Evolutionary conservation across 2,329 filamentous ascomycete genomes (phyloP).

Genomic region (Epichloe glyceriae): DNA sequence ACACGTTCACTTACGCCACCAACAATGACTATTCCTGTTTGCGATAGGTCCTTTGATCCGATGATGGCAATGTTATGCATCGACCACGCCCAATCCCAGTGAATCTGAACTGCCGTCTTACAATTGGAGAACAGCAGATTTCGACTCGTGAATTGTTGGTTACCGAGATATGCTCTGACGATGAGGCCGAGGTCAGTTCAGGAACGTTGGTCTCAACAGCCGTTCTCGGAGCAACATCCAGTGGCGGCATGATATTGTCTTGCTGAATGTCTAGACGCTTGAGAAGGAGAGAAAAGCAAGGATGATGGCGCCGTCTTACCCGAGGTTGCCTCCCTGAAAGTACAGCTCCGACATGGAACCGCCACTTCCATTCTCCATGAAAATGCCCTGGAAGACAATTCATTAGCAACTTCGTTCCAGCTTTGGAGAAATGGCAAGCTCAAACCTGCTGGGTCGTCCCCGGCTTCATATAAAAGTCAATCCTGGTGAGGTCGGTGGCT

Average conservation of each 20-base stretch:
- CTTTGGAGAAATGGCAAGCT: constrained; percentile 5
- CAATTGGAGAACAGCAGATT: constrained; percentile 54
- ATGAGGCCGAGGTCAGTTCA: not conserved
- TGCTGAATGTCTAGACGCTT: no score
- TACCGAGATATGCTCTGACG: constrained; percentile 26
- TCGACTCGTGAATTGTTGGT: constrained; percentile 56
- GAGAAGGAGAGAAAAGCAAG: no score
- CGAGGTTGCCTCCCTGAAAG: constrained; percentile 44
- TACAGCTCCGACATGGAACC: constrained; percentile 40
- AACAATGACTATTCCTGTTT: constrained; percentile 1
- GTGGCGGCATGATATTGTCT: no score
- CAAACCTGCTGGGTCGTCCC: constrained; percentile 13
- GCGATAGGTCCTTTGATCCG: not conserved
- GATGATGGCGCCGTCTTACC: constrained; percentile 13
- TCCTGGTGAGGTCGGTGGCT: constrained; percentile 25
- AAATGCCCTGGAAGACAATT: constrained; percentile 8
- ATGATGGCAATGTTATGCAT: constrained; percentile 48
- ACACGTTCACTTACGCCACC: not conserved
- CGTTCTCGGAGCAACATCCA: no score
- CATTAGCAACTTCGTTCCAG: no score
- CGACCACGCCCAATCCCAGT: constrained; percentile 59
- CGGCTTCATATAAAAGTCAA: not conserved
- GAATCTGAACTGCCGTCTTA: constrained; percentile 51
- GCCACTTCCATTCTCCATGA: constrained; percentile 23
- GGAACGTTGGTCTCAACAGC: not conserved